Evolutionary conservation across 176 grass and related monocot species (phyloP).

Genomic region (Tillandsia fasciculata): DNA sequence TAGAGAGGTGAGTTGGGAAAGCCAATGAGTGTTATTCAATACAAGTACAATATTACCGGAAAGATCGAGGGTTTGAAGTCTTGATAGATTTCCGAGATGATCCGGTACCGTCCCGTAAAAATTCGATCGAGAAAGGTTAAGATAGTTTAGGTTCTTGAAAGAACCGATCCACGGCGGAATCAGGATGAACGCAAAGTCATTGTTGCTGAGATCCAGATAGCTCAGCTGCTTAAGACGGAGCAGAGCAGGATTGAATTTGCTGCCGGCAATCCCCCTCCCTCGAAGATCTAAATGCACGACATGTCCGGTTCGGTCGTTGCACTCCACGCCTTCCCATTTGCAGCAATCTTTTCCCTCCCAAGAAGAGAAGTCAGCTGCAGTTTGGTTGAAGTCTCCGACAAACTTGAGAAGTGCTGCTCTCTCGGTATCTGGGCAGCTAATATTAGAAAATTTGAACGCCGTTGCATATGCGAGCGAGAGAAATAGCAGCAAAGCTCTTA

Average conservation of each 20-base stretch:
- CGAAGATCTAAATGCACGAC: not conserved
- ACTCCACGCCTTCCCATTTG: conserved; percentile 27
- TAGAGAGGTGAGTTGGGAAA: no score
- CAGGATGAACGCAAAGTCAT: not conserved
- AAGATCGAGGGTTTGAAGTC: not conserved
- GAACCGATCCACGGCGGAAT: not conserved
- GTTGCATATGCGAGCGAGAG: not conserved
- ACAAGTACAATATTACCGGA: not conserved
- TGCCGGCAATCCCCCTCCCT: not conserved
- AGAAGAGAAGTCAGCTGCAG: no score
- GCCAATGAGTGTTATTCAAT: not conserved
- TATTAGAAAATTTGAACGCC: not conserved
- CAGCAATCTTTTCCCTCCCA: conserved; percentile 32
- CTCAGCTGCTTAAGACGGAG: not conserved
- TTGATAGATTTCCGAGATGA: not conserved
- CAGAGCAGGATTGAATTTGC: not conserved
- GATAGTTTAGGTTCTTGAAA: not conserved
- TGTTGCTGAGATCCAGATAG: not conserved
- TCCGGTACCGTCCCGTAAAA: not conserved
- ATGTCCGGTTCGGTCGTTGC: conserved; percentile 26
- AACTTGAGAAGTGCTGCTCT: no score
- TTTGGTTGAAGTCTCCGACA: no score
- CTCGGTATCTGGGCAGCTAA: no score
- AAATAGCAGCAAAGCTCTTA: not conserved
- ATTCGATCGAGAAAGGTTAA: not conserved